These are phyloP conservation scores for Serendipita indica DNA, from an alignment of 768 basidiomycete species.

Conservation along the genomic window DNA sequence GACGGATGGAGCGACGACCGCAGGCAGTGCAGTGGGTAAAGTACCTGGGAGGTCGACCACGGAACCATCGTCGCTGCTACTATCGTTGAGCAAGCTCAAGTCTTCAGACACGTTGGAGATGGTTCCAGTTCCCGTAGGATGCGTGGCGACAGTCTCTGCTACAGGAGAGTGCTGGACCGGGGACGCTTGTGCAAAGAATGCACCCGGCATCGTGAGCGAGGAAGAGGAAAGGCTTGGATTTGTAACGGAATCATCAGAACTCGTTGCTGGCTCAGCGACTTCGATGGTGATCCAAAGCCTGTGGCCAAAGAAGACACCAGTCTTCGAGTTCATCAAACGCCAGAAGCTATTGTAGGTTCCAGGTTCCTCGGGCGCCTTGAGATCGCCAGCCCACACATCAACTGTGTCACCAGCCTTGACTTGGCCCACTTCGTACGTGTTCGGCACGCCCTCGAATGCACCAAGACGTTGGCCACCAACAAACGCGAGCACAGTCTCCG, in stretches of 20 bases:
- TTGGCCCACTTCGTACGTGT: conserved; percentile 35
- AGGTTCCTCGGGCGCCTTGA: conserved; percentile 67
- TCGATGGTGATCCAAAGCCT: conserved; percentile 34
- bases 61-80: neutral
- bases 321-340: conserved; percentile 43
- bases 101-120: neutral
- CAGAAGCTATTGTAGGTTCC: conserved; percentile 68
- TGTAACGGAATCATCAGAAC: conserved; percentile 5
- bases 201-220: conserved; percentile 1
- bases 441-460: conserved; percentile 22
- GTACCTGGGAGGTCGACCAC: neutral
- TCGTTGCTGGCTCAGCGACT: conserved; percentile 2
- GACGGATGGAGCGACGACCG: neutral
- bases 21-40: neutral
- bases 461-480: conserved; percentile 53
- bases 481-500: conserved; percentile 49
- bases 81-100: neutral
- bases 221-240: conserved; percentile 11
- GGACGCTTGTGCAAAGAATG: neutral
- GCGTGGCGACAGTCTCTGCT: neutral
- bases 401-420: conserved; percentile 43
- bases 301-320: conserved; percentile 47
- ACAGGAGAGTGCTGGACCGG: neutral
- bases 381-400: conserved; percentile 55
- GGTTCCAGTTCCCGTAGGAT: neutral